Base-by-base conservation (phyloP, 2,329 filamentous ascomycete genomes). In the Aureobasidium namibiae region DNA sequence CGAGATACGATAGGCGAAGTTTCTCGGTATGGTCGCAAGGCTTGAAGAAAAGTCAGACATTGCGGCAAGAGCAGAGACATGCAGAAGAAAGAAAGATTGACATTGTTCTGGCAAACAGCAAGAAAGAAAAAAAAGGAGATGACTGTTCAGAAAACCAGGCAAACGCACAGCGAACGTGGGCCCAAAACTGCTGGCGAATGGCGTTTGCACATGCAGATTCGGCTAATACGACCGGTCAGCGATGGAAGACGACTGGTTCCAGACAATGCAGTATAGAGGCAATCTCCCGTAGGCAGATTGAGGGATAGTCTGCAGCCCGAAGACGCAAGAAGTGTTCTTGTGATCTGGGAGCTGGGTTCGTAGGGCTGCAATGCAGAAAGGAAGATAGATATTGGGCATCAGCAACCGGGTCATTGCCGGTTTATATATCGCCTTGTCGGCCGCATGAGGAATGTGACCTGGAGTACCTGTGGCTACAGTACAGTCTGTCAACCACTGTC, bases 181-280 rank as follows among this genome's bases (percentile, higher is more conserved):
- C 54, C 54, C 41, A n/a, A 57, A 57, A 57, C 54, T 57, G 54
- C 54, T 57, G 54, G 42, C 54, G 54, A 57, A 57, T 57, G 33
- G 54, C 54, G 54, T 57, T 57, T 57, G 54, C 54, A 57, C 54
- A 57, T 57, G 54, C 54, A 57, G 54, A 29, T 56, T 57, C 54
- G 54, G 54, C 42, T 57, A 57, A 57, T 57, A 48, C 54, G 34
- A 57, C 54, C 54, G 54, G 54, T 57, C 33, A 48, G 42, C 54
- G 41, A 48, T 29, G 39, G 42, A 39, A 45, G n/a, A 34, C 10
- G 16, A 31, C 26, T n/a, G 26, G 50, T 33, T 31, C 14, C 23
- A 38, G 36, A 38, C 38, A 54, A 16, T 23, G 50, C 50, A 54
- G 50, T 16, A 26, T 36, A 13, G 23, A 54, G n/a, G n/a, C 26